Evolutionary conservation across 2,329 filamentous ascomycete genomes (phyloP).

Genomic region (Fusarium illudens): DNA sequence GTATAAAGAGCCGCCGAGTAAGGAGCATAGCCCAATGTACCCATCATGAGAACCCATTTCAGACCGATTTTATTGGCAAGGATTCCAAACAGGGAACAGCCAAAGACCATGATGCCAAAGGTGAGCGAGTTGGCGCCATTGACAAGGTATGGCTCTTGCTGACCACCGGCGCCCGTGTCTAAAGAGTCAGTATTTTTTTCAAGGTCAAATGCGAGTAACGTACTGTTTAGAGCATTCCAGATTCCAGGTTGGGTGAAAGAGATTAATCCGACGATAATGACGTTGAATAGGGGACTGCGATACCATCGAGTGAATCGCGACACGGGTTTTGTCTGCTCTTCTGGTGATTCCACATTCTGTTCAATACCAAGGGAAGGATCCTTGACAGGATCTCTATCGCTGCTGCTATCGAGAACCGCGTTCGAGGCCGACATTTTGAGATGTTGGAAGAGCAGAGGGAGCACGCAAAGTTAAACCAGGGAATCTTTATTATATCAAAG

Average conservation of each 20-base stretch:
- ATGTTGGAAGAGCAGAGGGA: neutral
- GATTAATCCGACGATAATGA: slow-evolving; percentile 60
- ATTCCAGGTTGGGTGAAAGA: slow-evolving; percentile 61
- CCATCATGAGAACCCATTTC: slow-evolving; percentile 55
- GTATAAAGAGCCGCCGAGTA: slow-evolving; percentile 59
- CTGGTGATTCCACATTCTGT: neutral
- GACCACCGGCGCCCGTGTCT: slow-evolving; percentile 61
- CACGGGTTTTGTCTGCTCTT: slow-evolving; percentile 27
- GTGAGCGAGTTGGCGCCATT: slow-evolving; percentile 41
- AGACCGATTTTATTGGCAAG: slow-evolving; percentile 60
- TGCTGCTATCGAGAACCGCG: slow-evolving; percentile 14
- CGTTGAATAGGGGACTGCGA: slow-evolving; percentile 56
- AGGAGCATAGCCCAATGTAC: slow-evolving; percentile 58
- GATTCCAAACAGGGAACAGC: slow-evolving; percentile 51
- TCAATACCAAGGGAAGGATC: slow-evolving; percentile 9
- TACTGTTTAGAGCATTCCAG: slow-evolving; percentile 64
- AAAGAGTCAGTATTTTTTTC: neutral
- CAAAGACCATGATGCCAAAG: slow-evolving; percentile 55
- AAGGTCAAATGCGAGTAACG: neutral
- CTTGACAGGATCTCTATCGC: slow-evolving; percentile 30
- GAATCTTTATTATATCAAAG: slow-evolving; percentile 1
- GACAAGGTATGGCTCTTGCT: slow-evolving; percentile 58
- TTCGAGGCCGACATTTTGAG: slow-evolving; percentile 20
- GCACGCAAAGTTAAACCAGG: neutral
- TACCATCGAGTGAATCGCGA: slow-evolving; percentile 38